phyloP scores from a whole-genome alignment of 176 grass and related monocot genomes.

The Avena sativa region DNA sequence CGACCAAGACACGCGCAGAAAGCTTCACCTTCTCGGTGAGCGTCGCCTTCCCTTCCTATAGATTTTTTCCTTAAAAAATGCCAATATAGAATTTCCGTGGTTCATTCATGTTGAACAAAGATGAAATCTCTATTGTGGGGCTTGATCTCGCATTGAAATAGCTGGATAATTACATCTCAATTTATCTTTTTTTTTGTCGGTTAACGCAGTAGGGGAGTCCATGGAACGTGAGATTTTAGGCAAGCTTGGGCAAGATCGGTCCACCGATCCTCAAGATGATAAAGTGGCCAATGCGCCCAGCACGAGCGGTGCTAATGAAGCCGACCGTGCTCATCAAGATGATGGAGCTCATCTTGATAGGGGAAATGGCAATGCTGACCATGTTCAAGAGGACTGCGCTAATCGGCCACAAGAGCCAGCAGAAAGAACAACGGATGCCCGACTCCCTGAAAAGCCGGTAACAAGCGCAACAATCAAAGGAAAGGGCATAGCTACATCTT shows the following conservation, averaged over 20 bases:
- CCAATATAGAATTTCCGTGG: neutral
- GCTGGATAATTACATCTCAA: neutral
- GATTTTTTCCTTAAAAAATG: neutral
- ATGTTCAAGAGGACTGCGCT: neutral
- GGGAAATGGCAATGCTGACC: neutral
- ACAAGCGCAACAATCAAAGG: neutral
- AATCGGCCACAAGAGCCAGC: neutral
- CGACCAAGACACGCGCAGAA: constrained; percentile 19
- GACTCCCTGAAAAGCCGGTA: constrained; percentile 12
- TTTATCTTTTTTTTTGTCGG: neutral
- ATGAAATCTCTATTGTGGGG: no score
- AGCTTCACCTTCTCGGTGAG: constrained; percentile 42
- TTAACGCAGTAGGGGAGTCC: constrained; percentile 42
- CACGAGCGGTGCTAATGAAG: constrained; percentile 2
- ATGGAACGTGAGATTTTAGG: constrained; percentile 33
- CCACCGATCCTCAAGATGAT: neutral
- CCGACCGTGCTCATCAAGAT: neutral
- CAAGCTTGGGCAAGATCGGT: constrained; percentile 28
- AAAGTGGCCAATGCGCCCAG: neutral
- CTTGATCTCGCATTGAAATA: neutral
- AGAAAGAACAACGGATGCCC: neutral
- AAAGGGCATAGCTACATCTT: constrained; percentile 1
- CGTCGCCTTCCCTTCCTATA: neutral
- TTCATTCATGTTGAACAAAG: constrained; percentile 1
- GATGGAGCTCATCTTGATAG: neutral